These are phyloP conservation scores for Silene vulgaris DNA, from an alignment of 179 eudicot genomes.

Conservation along the genomic window DNA sequence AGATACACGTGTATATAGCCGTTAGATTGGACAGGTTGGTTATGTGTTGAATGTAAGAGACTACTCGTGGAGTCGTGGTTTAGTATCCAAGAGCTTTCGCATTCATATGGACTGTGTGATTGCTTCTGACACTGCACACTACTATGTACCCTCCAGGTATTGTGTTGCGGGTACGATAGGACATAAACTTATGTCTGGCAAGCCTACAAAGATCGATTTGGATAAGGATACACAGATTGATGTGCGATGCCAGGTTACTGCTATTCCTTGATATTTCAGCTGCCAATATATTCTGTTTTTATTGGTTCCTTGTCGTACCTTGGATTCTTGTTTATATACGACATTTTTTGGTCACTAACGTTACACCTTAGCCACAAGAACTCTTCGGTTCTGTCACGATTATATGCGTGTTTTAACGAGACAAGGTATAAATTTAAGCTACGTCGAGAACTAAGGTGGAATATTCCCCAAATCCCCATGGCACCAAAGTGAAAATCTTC, in stretches of 20 bases:
- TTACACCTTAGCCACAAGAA: too few species aligned
- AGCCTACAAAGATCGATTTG: conserved; percentile 57
- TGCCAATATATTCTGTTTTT: neutral
- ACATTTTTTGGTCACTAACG: too few species aligned
- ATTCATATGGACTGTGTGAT: neutral
- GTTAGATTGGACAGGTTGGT: too few species aligned
- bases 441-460: too few species aligned
- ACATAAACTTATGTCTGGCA: conserved; percentile 71
- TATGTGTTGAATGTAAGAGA: too few species aligned
- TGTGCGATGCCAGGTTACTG: conserved; percentile 74
- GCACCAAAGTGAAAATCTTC: neutral
- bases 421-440: too few species aligned
- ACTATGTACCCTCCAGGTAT: conserved; percentile 40
- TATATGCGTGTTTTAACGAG: too few species aligned
- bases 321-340: too few species aligned
- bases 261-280: neutral
- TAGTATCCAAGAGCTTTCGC: too few species aligned
- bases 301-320: neutral
- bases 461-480: neutral
- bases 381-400: too few species aligned
- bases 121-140: neutral
- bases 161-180: conserved; percentile 88
- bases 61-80: too few species aligned
- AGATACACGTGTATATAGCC: too few species aligned
- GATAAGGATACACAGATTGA: conserved; percentile 61